Conservation (phyloP, 495 filamentous ascomycete species). For the Tuber borchii region DNA sequence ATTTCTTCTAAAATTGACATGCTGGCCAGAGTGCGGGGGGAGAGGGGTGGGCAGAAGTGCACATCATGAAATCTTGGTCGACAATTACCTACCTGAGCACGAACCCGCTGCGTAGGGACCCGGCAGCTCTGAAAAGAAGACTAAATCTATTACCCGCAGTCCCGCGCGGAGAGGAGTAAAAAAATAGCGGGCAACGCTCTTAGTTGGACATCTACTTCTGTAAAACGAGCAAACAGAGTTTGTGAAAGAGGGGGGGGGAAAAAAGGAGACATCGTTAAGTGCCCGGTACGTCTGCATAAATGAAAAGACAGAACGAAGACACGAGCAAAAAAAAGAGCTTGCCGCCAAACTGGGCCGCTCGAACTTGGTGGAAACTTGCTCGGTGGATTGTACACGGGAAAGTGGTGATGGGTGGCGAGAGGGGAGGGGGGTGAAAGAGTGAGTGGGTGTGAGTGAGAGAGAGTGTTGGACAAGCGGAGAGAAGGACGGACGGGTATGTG, state of each 20-base stretch:
- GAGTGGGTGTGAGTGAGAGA: neutral
- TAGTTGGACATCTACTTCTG: neutral
- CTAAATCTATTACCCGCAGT: neutral
- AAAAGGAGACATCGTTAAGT: neutral
- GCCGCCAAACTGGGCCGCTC: neutral
- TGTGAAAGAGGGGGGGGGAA: neutral
- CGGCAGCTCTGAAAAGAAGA: neutral
- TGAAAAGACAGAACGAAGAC: neutral
- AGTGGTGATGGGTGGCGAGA: neutral
- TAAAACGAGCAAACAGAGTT: neutral
- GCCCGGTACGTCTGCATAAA: neutral
- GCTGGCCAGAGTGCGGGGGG: neutral
- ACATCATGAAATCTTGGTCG: neutral
- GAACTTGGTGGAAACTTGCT: neutral
- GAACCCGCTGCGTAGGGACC: neutral
- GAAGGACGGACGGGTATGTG: neutral
- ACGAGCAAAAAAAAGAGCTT: neutral
- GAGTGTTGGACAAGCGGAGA: neutral
- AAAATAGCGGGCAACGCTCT: neutral
- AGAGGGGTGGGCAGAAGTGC: neutral
- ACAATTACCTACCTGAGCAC: neutral
- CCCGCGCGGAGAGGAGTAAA: neutral
- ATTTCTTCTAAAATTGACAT: neutral
- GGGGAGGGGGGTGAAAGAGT: neutral
- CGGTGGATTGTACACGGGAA: neutral